Conservation (phyloP, 495 filamentous ascomycete species). For the Peziza echinospora region DNA sequence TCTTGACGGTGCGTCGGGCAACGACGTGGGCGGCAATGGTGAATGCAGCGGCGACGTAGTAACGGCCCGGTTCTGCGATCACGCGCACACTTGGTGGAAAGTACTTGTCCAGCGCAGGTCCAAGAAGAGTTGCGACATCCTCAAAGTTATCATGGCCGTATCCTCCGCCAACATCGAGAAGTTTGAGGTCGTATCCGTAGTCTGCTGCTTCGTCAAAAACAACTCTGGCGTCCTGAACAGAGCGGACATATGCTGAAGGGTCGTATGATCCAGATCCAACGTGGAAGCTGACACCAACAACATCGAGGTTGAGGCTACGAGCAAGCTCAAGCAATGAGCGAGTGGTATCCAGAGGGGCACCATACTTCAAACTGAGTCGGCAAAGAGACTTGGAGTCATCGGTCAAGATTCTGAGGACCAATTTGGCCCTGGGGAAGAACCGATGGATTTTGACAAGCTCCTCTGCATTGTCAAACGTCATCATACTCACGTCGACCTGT, state of each 20-base stretch:
- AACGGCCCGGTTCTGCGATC: slow-evolving; percentile 91
- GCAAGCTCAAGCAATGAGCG: slow-evolving; percentile 59
- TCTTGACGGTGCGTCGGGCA: slow-evolving; percentile 68
- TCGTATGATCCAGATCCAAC: slow-evolving; percentile 91
- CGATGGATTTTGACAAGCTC: slow-evolving; percentile 95
- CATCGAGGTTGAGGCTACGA: slow-evolving; percentile 72
- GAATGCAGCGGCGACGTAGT: slow-evolving; percentile 83
- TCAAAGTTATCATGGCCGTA: slow-evolving; percentile 82
- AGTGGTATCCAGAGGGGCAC: slow-evolving; percentile 65
- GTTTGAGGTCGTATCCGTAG: slow-evolving; percentile 61
- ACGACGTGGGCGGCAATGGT: slow-evolving; percentile 86
- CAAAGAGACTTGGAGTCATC: slow-evolving; percentile 90
- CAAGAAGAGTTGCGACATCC: slow-evolving; percentile 60
- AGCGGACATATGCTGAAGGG: slow-evolving; percentile 65
- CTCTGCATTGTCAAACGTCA: slow-evolving; percentile 97
- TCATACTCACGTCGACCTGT: slow-evolving; percentile 71
- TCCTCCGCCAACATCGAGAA: slow-evolving; percentile 83
- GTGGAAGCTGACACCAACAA: slow-evolving; percentile 93
- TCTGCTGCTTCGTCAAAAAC: slow-evolving; percentile 75
- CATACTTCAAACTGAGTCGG: slow-evolving; percentile 90
- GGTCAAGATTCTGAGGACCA: slow-evolving; percentile 81
- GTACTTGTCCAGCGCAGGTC: slow-evolving; percentile 58
- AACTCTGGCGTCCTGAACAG: slow-evolving; percentile 63
- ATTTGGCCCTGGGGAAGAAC: slow-evolving; percentile 67
- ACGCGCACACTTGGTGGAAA: slow-evolving; percentile 65